Evolutionary conservation across 108 stramenopile species (phyloP).

Genomic region (Cyclotella baltica): DNA sequence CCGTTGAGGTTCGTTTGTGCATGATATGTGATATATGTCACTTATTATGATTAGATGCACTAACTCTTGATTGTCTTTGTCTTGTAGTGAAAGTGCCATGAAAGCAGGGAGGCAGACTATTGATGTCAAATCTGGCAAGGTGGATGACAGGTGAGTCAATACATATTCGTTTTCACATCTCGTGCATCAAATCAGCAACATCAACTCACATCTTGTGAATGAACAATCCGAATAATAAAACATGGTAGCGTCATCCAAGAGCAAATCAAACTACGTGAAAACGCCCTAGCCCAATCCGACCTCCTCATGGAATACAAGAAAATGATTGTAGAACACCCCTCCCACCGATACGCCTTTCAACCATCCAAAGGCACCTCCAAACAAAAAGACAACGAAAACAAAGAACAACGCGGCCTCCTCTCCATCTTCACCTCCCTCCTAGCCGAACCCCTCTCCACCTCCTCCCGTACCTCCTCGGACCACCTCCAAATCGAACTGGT

Average conservation of each 20-base stretch:
- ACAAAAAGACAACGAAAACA: not conserved
- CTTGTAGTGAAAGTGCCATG: constrained; percentile 59
- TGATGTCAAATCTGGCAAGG: constrained; percentile 64
- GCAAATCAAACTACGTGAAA: constrained; percentile 82
- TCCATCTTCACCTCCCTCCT: constrained; percentile 84
- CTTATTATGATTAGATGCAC: not conserved
- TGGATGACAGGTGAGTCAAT: constrained; percentile 47
- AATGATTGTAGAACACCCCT: constrained; percentile 64
- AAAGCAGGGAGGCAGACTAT: constrained; percentile 76
- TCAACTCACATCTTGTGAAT: not conserved
- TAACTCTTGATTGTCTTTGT: not conserved
- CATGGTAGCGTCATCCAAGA: constrained; percentile 57
- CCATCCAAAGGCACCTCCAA: constrained; percentile 19
- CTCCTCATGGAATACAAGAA: constrained; percentile 84
- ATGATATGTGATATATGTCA: not conserved
- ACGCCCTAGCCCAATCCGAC: constrained; percentile 81
- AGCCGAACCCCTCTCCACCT: constrained; percentile 80
- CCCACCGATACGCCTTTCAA: constrained; percentile 58
- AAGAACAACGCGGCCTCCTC: constrained; percentile 58
- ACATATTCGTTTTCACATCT: not conserved
- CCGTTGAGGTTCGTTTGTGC: constrained; percentile 55
- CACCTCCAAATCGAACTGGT: constrained; percentile 89
- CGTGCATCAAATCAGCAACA: not conserved
- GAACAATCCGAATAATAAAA: not conserved
- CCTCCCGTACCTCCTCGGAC: constrained; percentile 75